phyloP scores from a whole-genome alignment of 1,284 basidiomycete species.

The Fistulina hepatica region DNA sequence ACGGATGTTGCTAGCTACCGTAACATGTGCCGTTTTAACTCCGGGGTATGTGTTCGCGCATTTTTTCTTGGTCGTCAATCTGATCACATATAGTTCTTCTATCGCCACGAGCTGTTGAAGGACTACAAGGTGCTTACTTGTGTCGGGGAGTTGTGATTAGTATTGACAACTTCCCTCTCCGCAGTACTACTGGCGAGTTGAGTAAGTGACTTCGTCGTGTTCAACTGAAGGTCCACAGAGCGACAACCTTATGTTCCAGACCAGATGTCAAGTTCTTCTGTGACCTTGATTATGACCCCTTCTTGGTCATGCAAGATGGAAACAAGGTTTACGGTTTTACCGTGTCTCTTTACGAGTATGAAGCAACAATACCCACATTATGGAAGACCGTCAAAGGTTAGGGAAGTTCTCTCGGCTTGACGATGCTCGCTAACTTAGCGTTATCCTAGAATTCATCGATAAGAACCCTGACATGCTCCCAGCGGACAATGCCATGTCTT shows the following conservation, averaged over 20 bases:
- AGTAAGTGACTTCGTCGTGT: slow-evolving; percentile 46
- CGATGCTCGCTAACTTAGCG: slow-evolving; percentile 4
- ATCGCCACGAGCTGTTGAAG: slow-evolving; percentile 67
- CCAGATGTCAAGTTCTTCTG: slow-evolving; percentile 85
- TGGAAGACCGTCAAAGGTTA: slow-evolving; percentile 68
- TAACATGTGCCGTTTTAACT: slow-evolving; percentile 93
- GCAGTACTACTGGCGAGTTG: slow-evolving; percentile 81
- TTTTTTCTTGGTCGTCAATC: not conserved
- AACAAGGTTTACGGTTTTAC: slow-evolving; percentile 87
- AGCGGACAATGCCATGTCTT: slow-evolving; percentile 67
- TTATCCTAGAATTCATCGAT: slow-evolving; percentile 60
- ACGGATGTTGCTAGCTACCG: slow-evolving; percentile 43
- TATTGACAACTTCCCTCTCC: not conserved
- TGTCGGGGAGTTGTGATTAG: not conserved
- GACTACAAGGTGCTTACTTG: slow-evolving; percentile 41
- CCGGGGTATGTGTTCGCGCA: slow-evolving; percentile 52
- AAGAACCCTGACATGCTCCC: slow-evolving; percentile 57
- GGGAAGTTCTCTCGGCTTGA: slow-evolving; percentile 9
- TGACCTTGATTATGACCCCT: slow-evolving; percentile 81
- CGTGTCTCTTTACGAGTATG: slow-evolving; percentile 77
- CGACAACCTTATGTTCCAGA: slow-evolving; percentile 30
- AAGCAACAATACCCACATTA: slow-evolving; percentile 76
- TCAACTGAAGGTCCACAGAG: not conserved
- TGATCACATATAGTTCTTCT: slow-evolving; percentile 60
- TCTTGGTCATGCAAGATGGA: slow-evolving; percentile 82